Evolutionary conservation across 2,329 filamentous ascomycete species (phyloP).

Genomic region (Ceratocystiopsis minuta): DNA sequence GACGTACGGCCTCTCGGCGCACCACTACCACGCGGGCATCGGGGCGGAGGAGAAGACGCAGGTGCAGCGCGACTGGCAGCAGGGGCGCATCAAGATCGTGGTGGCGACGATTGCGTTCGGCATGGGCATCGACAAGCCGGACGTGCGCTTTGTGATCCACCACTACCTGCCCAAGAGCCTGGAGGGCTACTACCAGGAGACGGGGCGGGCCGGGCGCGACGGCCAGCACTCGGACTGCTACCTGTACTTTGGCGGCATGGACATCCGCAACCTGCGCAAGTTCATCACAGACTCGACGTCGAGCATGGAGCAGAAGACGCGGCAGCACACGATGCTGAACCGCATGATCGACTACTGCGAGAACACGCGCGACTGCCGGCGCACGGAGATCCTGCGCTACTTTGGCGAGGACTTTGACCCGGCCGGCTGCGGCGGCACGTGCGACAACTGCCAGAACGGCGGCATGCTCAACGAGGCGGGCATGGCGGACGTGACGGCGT

Average conservation of each 20-base stretch:
- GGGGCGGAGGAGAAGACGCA: slow-evolving; percentile 45
- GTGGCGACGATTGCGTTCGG: slow-evolving; percentile 97
- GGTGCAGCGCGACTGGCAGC: slow-evolving; percentile 71
- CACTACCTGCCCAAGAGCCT: slow-evolving; percentile 84
- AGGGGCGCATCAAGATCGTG: slow-evolving; percentile 63
- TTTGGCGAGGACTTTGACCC: slow-evolving; percentile 72
- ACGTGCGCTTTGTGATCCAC: slow-evolving; percentile 93
- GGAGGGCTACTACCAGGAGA: slow-evolving; percentile 97
- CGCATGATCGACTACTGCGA: slow-evolving; percentile 78
- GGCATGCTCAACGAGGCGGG: slow-evolving; percentile 38
- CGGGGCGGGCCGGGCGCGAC: slow-evolving; percentile 82
- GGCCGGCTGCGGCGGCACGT: slow-evolving; percentile 53
- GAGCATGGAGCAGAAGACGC: slow-evolving; percentile 57
- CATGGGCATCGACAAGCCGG: slow-evolving; percentile 98
- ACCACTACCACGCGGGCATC: slow-evolving; percentile 77
- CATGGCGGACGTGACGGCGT: slow-evolving; percentile 55
- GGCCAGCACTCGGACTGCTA: slow-evolving; percentile 77
- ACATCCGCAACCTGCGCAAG: slow-evolving; percentile 53
- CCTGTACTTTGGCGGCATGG: slow-evolving; percentile 69
- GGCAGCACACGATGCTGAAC: slow-evolving; percentile 70
- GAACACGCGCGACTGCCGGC: slow-evolving; percentile 71
- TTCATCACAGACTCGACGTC: slow-evolving; percentile 76
- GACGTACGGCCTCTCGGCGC: slow-evolving; percentile 48
- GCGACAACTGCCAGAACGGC: slow-evolving; percentile 76
- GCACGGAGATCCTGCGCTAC: slow-evolving; percentile 78